These are phyloP conservation scores for Arxiozyma heterogenica DNA, from an alignment of 1,139 yeast species.

Conservation along the genomic window DNA sequence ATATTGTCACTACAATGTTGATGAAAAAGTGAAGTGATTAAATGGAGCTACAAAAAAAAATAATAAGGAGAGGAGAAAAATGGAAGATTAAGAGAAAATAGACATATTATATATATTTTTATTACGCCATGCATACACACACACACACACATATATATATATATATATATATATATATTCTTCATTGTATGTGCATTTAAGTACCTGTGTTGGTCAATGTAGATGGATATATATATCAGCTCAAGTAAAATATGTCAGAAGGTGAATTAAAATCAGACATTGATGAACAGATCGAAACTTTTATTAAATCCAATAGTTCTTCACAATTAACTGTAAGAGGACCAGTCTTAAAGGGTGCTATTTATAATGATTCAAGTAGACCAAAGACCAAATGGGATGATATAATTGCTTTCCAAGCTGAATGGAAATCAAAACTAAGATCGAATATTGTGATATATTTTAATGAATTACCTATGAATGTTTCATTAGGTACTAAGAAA, in stretches of 20 bases:
- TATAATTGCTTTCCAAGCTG: conserved; percentile 58
- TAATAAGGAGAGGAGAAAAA: background rate
- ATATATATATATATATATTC: too few species aligned
- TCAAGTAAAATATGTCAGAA: background rate
- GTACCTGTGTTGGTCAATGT: background rate
- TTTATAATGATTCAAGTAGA: conserved; percentile 5
- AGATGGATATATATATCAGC: background rate
- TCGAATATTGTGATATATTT: conserved; percentile 57
- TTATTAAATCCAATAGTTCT: conserved; percentile 1
- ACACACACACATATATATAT: background rate
- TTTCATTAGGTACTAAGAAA: conserved; percentile 35
- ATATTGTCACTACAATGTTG: too few species aligned
- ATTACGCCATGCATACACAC: background rate
- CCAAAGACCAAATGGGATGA: conserved; percentile 27
- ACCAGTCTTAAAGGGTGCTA: background rate
- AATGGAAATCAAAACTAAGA: conserved; percentile 68
- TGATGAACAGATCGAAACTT: background rate
- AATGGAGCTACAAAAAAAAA: too few species aligned
- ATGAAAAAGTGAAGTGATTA: background rate
- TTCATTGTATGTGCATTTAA: too few species aligned
- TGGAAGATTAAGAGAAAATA: background rate
- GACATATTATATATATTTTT: too few species aligned
- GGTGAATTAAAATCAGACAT: background rate
- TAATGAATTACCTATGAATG: conserved; percentile 48
- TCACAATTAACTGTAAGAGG: background rate